A percentile compares a stretch with the other conserved stretches of the same genome.
These are phyloP conservation scores for Penicillium canariense DNA, from an alignment of 495 filamentous ascomycete species.

Conservation along the genomic window DNA sequence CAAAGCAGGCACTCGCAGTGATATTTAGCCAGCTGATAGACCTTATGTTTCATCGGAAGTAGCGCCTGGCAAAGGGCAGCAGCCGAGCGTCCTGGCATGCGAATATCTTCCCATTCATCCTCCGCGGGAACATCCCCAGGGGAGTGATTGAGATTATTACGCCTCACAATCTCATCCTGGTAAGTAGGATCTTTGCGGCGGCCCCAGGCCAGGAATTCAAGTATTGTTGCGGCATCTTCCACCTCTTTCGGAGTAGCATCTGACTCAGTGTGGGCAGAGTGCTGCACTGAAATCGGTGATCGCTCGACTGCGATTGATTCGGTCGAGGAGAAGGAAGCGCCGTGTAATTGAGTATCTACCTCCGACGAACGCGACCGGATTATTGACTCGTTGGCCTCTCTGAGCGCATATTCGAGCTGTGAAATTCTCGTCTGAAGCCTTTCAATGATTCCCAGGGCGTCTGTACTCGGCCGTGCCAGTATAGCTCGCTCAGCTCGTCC, in stretches of 20 bases:
- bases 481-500: background rate
- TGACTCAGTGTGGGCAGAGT: background rate
- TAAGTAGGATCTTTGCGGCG: conserved; percentile 39
- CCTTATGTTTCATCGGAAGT: conserved; percentile 29
- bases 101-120: conserved; percentile 16
- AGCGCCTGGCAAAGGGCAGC: conserved; percentile 28
- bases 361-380: background rate
- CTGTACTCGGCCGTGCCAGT: conserved; percentile 3
- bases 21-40: conserved; percentile 35
- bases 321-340: conserved; percentile 1
- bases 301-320: background rate
- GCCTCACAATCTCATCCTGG: conserved; percentile 20
- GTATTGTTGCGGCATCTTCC: conserved; percentile 43
- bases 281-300: background rate
- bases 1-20: conserved; percentile 40
- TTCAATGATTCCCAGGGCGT: conserved; percentile 12
- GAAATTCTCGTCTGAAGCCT: conserved; percentile 21
- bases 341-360: conserved; percentile 1
- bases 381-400: conserved; percentile 8
- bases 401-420: conserved; percentile 16
- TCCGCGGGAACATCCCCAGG: conserved; percentile 23
- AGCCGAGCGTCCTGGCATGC: background rate
- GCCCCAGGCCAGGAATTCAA: conserved; percentile 46
- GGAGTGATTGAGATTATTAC: conserved; percentile 20
- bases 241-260: conserved; percentile 20